These are phyloP conservation scores for Torulaspora quercuum DNA, from an alignment of 805 yeast genomes.

Conservation along the genomic window DNA sequence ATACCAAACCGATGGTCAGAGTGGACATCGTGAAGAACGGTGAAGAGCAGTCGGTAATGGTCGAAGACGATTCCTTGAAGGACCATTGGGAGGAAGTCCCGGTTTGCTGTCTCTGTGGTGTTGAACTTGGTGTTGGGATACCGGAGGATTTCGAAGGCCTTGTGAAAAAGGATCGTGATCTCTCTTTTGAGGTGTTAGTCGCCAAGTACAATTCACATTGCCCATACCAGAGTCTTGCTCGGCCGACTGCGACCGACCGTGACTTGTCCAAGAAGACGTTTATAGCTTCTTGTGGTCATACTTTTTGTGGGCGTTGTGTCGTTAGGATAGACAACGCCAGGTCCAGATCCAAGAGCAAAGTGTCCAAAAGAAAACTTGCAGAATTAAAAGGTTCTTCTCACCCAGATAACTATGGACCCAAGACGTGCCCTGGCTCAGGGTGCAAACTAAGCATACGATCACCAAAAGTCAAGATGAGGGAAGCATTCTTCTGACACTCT, in stretches of 20 bases:
- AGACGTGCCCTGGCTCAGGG: conserved; percentile 51
- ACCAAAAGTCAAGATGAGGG: conserved; percentile 50
- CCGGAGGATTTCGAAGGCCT: conserved; percentile 47
- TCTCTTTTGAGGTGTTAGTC: conserved; percentile 33
- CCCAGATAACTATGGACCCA: conserved; percentile 52
- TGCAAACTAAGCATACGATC: conserved; percentile 47
- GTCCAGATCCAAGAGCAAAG: conserved; percentile 22
- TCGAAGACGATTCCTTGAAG: conserved; percentile 27
- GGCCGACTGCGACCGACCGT: conserved; percentile 51
- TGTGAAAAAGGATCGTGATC: conserved; percentile 20
- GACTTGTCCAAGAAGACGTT: conserved; percentile 65
- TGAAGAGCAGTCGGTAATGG: conserved; percentile 18
- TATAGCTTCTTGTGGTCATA: conserved; percentile 73
- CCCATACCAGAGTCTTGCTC: conserved; percentile 58
- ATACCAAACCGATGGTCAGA: conserved; percentile 24
- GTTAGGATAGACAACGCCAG: conserved; percentile 52
- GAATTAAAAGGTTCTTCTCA: conserved; percentile 36
- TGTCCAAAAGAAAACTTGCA: conserved; percentile 26
- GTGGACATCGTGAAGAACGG: conserved; percentile 22
- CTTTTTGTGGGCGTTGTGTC: conserved; percentile 82
- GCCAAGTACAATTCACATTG: conserved; percentile 45
- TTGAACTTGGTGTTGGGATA: conserved; percentile 68
- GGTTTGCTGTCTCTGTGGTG: conserved; percentile 68
- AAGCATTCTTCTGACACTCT: conserved; percentile 46
- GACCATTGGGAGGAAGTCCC: conserved; percentile 40